These are phyloP conservation scores for Ampelomyces quisqualis DNA, from an alignment of 2,329 filamentous ascomycete genomes.

Conservation along the genomic window DNA sequence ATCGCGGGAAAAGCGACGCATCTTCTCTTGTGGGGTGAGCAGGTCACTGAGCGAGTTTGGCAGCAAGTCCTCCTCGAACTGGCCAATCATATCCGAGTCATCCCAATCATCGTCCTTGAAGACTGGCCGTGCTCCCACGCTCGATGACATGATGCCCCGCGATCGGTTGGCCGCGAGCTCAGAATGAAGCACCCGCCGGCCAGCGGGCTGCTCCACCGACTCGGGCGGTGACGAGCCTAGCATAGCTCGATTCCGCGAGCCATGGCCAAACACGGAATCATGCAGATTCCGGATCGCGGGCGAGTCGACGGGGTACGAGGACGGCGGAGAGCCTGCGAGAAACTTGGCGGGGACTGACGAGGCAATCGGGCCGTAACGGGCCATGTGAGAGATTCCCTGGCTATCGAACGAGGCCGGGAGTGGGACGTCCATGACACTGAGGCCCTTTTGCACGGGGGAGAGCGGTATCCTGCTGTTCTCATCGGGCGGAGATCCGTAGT, in stretches of 20 bases:
- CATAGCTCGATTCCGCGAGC: conserved; percentile 58
- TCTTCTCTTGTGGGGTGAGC: conserved; percentile 61
- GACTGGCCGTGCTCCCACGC: conserved; percentile 53
- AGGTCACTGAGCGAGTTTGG: conserved; percentile 68
- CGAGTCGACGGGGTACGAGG: conserved; percentile 62
- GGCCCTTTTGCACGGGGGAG: conserved; percentile 69
- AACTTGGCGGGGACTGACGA: conserved; percentile 92
- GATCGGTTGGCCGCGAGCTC: conserved; percentile 59
- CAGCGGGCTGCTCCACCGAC: conserved; percentile 65
- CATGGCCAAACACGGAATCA: conserved; percentile 69
- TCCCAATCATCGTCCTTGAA: conserved; percentile 56
- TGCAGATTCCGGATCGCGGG: conserved; percentile 61
- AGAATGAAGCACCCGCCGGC: conserved; percentile 62
- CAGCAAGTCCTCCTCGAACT: conserved; percentile 86
- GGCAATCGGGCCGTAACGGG: conserved; percentile 84
- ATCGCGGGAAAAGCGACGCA: conserved; percentile 60
- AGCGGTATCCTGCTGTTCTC: conserved; percentile 67
- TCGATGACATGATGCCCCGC: conserved; percentile 61
- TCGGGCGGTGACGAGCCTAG: conserved; percentile 57
- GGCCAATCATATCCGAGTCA: conserved; percentile 57
- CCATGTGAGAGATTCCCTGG: conserved; percentile 89
- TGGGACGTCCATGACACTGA: conserved; percentile 92
- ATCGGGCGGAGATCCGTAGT: conserved; percentile 83
- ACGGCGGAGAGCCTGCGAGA: conserved; percentile 79
- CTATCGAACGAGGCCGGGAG: conserved; percentile 95